phyloP scores from a whole-genome alignment of 2,329 filamentous ascomycete genomes.

The Ophiostoma populinum region DNA sequence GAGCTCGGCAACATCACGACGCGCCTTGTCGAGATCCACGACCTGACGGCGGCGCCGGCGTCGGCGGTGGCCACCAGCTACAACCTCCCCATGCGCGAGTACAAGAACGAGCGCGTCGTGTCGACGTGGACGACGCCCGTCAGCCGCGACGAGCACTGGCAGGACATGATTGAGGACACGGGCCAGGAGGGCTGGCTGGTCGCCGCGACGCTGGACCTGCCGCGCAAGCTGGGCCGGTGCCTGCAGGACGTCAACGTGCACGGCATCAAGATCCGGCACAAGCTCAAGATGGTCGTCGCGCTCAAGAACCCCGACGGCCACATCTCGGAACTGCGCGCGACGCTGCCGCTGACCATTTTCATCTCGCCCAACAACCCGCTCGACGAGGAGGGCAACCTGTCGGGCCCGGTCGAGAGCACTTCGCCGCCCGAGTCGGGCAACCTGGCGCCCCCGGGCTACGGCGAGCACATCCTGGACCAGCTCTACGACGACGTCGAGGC shows the following conservation, averaged over 20 bases:
- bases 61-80: conserved; percentile 30
- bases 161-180: conserved; percentile 49
- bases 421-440: conserved; percentile 32
- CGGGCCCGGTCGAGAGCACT: conserved; percentile 32
- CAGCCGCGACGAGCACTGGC: conserved; percentile 44
- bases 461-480: conserved; percentile 74
- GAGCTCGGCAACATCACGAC: conserved; percentile 69
- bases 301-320: conserved; percentile 92
- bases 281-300: conserved; percentile 78
- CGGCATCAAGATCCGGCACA: conserved; percentile 84
- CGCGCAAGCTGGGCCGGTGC: conserved; percentile 66
- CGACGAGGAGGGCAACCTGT: conserved; percentile 69
- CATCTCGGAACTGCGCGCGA: conserved; percentile 81
- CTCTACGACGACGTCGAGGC: conserved; percentile 78
- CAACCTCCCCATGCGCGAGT: conserved; percentile 31
- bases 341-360: conserved; percentile 79
- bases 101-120: conserved; percentile 48
- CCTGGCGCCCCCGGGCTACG: conserved; percentile 81
- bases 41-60: conserved; percentile 24
- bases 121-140: conserved; percentile 39
- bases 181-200: conserved; percentile 48
- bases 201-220: conserved; percentile 49
- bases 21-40: conserved; percentile 64
- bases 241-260: conserved; percentile 79
- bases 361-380: conserved; percentile 88